These are phyloP conservation scores for Rhodotorula sp. DNA, from an alignment of 1,284 basidiomycete species.

Conservation along the genomic window DNA sequence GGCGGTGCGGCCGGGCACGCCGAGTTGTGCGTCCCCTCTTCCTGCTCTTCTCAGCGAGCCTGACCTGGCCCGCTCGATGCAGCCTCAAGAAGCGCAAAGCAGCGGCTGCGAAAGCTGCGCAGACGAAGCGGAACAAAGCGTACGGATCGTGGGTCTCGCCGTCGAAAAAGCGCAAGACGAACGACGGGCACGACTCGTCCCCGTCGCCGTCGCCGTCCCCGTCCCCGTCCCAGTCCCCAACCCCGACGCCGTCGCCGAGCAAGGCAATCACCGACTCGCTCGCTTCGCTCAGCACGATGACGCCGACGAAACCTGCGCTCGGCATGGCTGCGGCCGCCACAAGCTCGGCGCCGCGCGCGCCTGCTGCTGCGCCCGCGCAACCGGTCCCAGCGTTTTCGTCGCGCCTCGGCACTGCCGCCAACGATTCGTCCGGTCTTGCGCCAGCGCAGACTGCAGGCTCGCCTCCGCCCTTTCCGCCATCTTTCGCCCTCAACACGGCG, in stretches of 20 bases:
- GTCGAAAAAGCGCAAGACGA: conserved; percentile 2
- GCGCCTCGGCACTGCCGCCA: neutral
- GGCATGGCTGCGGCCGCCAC: neutral
- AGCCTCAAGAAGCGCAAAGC: neutral
- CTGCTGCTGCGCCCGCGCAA: neutral
- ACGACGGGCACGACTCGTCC: neutral
- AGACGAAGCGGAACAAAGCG: neutral
- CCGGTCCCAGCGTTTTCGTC: too few relatives aligned
- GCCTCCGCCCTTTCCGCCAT: neutral
- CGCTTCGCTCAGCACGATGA: neutral
- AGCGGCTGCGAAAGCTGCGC: neutral
- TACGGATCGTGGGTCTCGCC: conserved; percentile 1
- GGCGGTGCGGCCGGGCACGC: conserved; percentile 15
- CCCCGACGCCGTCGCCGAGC: too few relatives aligned
- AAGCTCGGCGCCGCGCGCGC: neutral
- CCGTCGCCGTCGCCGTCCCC: neutral
- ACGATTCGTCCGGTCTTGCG: too few relatives aligned
- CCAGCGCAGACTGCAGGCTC: too few relatives aligned
- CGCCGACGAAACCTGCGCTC: neutral
- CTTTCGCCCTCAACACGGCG: too few relatives aligned
- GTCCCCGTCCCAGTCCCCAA: neutral
- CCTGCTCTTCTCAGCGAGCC: neutral
- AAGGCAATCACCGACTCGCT: neutral
- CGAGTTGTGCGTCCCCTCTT: neutral
- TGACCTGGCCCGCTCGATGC: neutral